Evolutionary conservation across 768 basidiomycete species (phyloP).

Genomic region (Cystoderma amianthinum): DNA sequence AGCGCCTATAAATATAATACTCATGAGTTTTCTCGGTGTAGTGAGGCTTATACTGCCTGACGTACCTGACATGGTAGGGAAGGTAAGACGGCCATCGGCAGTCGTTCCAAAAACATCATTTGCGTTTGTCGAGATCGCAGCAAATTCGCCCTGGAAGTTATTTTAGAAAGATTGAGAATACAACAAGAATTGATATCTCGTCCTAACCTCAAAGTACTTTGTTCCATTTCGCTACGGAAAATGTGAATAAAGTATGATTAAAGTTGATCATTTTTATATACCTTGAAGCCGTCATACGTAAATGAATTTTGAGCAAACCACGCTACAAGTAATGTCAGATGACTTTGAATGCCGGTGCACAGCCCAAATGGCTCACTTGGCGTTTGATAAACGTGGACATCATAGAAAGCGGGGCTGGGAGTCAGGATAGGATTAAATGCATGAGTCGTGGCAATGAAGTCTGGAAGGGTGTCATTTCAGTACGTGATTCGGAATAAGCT

Average conservation of each 20-base stretch:
- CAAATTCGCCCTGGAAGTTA: conserved; percentile 46
- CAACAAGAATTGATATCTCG: too few relatives aligned
- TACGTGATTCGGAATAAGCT: not conserved
- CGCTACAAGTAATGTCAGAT: conserved; percentile 12
- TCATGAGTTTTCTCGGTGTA: too few relatives aligned
- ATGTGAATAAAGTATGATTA: too few relatives aligned
- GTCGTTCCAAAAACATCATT: too few relatives aligned
- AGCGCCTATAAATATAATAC: conserved; percentile 35
- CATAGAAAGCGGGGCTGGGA: conserved; percentile 45
- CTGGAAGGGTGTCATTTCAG: conserved; percentile 23
- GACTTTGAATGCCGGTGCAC: too few relatives aligned
- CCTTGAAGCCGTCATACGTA: conserved; percentile 29
- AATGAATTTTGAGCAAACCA: conserved; percentile 36
- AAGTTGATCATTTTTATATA: conserved; percentile 8
- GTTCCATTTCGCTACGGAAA: conserved; percentile 48
- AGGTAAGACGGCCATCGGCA: conserved; percentile 38
- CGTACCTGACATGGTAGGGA: conserved; percentile 49
- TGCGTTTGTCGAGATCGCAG: conserved; percentile 51
- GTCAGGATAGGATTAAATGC: conserved; percentile 35
- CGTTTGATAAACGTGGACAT: conserved; percentile 53
- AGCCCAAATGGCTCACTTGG: conserved; percentile 40
- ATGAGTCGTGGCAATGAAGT: conserved; percentile 48
- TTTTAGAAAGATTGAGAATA: too few relatives aligned
- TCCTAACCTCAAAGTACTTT: conserved; percentile 49
- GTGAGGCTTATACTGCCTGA: too few relatives aligned